phyloP scores from a whole-genome alignment of 306 rosid species.

The Begonia masoniana region DNA sequence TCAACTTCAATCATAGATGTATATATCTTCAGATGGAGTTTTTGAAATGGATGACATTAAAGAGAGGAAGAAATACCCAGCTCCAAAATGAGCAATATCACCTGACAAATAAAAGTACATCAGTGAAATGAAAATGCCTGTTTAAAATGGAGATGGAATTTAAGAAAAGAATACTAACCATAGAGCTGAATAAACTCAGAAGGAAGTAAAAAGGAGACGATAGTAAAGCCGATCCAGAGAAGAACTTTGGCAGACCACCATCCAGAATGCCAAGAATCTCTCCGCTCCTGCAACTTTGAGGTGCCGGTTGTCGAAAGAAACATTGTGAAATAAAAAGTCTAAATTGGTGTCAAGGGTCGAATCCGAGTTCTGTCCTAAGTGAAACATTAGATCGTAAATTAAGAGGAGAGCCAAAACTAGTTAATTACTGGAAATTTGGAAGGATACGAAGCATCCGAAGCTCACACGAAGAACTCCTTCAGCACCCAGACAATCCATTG shows the following conservation, averaged over 20 bases:
- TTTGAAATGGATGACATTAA: background rate
- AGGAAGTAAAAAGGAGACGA: slow-evolving; percentile 84
- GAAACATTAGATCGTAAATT: too few relatives aligned
- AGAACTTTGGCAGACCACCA: slow-evolving; percentile 87
- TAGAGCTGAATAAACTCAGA: slow-evolving; percentile 51
- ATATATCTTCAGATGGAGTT: too few relatives aligned
- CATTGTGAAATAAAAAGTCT: slow-evolving; percentile 79
- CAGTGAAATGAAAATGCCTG: background rate
- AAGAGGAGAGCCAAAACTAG: too few relatives aligned
- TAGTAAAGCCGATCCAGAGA: slow-evolving; percentile 31
- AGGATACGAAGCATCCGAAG: slow-evolving; percentile 98
- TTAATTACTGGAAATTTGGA: slow-evolving; percentile 5
- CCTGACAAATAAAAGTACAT: slow-evolving; percentile 31
- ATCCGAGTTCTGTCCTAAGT: too few relatives aligned
- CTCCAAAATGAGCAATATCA: slow-evolving; percentile 78
- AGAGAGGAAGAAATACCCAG: slow-evolving; percentile 48
- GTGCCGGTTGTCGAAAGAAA: slow-evolving; percentile 65
- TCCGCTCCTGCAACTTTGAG: slow-evolving; percentile 40
- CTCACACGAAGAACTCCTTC: slow-evolving; percentile 92
- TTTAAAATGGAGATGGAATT: background rate
- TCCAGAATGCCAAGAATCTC: slow-evolving; percentile 90
- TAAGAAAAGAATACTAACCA: slow-evolving; percentile 34
- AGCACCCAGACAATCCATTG: slow-evolving; percentile 64
- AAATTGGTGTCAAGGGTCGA: slow-evolving; percentile 37
- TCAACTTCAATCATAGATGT: too few relatives aligned